These are phyloP conservation scores for Phialocephala subalpina DNA, from an alignment of 2,329 filamentous ascomycete genomes.

Conservation along the genomic window DNA sequence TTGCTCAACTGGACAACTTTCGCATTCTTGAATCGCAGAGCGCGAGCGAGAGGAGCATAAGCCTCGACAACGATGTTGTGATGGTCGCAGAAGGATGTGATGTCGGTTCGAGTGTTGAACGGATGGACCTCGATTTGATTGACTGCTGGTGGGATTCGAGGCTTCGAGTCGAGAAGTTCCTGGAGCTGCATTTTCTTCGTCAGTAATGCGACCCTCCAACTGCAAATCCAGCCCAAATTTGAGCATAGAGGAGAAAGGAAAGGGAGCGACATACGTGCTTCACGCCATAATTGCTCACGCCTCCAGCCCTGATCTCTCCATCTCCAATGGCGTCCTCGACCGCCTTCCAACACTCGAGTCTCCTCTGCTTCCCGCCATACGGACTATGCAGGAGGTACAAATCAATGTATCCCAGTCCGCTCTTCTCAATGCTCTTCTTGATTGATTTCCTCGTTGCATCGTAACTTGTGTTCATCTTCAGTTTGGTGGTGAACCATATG, in stretches of 20 bases:
- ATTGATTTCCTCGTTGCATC: constrained; percentile 73
- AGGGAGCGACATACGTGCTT: constrained; percentile 65
- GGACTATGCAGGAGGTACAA: constrained; percentile 83
- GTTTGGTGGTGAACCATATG: constrained; percentile 83
- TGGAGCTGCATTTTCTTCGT: constrained; percentile 30
- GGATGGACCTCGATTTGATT: constrained; percentile 87
- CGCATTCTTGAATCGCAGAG: constrained; percentile 73
- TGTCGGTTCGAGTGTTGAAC: constrained; percentile 77
- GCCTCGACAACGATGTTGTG: constrained; percentile 78
- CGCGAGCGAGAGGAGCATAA: constrained; percentile 80
- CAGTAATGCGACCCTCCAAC: not conserved
- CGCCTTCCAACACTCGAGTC: constrained; percentile 78
- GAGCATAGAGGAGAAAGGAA: not conserved
- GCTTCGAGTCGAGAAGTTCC: constrained; percentile 42
- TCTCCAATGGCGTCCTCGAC: constrained; percentile 78
- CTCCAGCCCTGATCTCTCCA: constrained; percentile 74
- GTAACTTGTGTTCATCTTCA: constrained; percentile 70
- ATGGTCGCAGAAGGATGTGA: constrained; percentile 70
- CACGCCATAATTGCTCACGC: constrained; percentile 82
- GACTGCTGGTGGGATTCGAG: constrained; percentile 70
- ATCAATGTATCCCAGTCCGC: constrained; percentile 78
- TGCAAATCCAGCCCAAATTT: not conserved
- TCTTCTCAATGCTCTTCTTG: constrained; percentile 67
- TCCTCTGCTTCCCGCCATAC: constrained; percentile 73
- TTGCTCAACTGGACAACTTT: constrained; percentile 67